Percentiles rank a stretch among this genome's conserved stretches.
Conservation (phyloP, 1,284 basidiomycete species). For the Microbotryum violaceum region DNA sequence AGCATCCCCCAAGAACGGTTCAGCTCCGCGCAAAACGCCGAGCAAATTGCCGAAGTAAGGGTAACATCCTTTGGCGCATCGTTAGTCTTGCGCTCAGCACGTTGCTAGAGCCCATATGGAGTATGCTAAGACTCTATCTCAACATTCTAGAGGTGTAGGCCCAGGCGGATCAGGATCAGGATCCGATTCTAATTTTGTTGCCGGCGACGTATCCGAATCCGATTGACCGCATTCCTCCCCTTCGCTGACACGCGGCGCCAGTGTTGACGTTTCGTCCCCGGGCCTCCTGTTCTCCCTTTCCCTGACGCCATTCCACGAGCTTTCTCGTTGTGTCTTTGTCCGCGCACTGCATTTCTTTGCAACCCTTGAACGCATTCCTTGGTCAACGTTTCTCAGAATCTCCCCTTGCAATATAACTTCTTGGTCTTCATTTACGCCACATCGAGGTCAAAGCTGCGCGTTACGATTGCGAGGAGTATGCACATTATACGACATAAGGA, state of each 20-base stretch:
- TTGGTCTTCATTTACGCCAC: too few relatives aligned
- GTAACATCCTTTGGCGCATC: neutral
- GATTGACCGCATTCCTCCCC: neutral
- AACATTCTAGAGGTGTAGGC: neutral
- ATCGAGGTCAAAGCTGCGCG: too few relatives aligned
- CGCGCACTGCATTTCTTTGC: neutral
- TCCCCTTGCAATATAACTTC: too few relatives aligned
- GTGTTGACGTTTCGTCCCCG: too few relatives aligned
- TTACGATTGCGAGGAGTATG: too few relatives aligned
- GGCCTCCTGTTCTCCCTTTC: neutral
- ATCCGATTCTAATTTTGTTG: constrained; percentile 15
- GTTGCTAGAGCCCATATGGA: neutral
- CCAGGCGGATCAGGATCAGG: neutral
- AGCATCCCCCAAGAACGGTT: neutral
- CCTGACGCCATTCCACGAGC: neutral
- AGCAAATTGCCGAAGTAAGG: neutral
- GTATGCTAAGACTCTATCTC: neutral
- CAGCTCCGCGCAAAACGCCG: neutral
- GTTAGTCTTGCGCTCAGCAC: neutral
- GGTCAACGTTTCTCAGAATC: neutral
- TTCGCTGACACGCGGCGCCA: too few relatives aligned
- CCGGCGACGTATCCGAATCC: constrained; percentile 19
- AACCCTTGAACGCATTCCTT: neutral
- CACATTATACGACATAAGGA: too few relatives aligned
- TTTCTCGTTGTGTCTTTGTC: too few relatives aligned